These are phyloP conservation scores for Chaetomium olivaceum DNA, from an alignment of 2,329 filamentous ascomycete species.

Conservation along the genomic window DNA sequence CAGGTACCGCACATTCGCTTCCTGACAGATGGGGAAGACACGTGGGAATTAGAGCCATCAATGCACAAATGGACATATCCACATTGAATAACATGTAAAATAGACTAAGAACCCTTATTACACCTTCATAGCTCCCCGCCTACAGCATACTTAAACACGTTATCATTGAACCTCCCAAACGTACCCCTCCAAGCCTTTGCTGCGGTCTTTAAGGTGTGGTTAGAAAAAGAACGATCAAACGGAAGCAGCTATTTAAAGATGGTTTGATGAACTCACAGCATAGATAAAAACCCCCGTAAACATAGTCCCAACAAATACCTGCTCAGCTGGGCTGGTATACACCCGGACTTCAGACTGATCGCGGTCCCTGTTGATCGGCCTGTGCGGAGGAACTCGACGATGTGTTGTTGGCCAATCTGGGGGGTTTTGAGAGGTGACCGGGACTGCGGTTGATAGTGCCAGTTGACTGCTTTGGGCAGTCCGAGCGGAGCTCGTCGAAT, in stretches of 20 bases:
- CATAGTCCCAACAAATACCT: constrained; percentile 13
- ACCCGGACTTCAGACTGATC: constrained; percentile 6
- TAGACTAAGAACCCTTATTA: not conserved
- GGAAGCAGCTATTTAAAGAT: too few relatives aligned
- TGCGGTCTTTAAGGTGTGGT: not conserved
- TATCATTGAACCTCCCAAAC: constrained; percentile 5
- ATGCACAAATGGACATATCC: not conserved
- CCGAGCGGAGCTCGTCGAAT: not conserved
- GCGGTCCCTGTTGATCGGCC: constrained; percentile 8
- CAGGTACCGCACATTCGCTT: not conserved
- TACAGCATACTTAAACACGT: constrained; percentile 4
- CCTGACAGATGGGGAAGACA: not conserved
- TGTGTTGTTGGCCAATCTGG: constrained; percentile 6
- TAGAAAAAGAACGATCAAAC: not conserved
- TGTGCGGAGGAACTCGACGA: constrained; percentile 8
- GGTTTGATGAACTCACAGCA: not conserved
- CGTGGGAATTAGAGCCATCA: not conserved
- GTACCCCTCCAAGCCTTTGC: constrained; percentile 4
- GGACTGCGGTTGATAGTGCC: not conserved
- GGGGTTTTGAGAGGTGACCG: not conserved
- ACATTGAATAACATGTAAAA: not conserved
- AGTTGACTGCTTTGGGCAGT: not conserved
- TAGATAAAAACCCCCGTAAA: constrained; percentile 9
- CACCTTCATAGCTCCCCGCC: constrained; percentile 9
- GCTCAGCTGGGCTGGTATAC: not conserved